Conservation (phyloP, 805 yeast species). For the Zygosaccharomyces kombuchaensis region DNA sequence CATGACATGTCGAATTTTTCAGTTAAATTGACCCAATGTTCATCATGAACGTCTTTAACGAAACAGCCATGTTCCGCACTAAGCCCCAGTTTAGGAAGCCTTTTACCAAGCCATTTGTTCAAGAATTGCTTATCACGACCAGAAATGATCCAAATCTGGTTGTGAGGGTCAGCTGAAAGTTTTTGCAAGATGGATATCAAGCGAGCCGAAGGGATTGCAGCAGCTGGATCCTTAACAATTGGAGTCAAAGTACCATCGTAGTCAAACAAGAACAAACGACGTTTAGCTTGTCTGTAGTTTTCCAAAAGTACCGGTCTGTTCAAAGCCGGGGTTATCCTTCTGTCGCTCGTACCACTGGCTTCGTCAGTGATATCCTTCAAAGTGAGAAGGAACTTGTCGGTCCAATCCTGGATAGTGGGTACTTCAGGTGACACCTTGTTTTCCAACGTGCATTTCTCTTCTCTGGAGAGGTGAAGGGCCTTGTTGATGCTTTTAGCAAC, state of each 20-base stretch:
- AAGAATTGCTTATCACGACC: constrained; percentile 92
- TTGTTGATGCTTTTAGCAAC: constrained; percentile 80
- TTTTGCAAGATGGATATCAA: constrained; percentile 54
- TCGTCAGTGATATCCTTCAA: constrained; percentile 41
- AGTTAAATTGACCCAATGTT: constrained; percentile 79
- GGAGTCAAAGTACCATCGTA: constrained; percentile 98
- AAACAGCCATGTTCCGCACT: constrained; percentile 99
- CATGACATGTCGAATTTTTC: constrained; percentile 86
- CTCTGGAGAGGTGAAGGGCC: constrained; percentile 52
- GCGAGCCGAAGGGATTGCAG: constrained; percentile 87
- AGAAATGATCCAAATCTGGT: constrained; percentile 90
- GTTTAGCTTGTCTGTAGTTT: constrained; percentile 54
- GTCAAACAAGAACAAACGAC: constrained; percentile 83
- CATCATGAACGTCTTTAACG: constrained; percentile 63
- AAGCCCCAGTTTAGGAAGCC: constrained; percentile 61
- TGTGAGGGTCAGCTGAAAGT: constrained; percentile 68
- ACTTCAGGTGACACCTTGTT: constrained; percentile 58
- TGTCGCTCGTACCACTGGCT: constrained; percentile 12
- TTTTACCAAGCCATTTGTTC: constrained; percentile 79
- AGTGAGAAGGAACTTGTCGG: constrained; percentile 53
- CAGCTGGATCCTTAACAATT: constrained; percentile 95
- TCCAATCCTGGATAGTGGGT: constrained; percentile 78
- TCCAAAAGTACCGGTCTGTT: constrained; percentile 62
- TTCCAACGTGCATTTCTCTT: constrained; percentile 45
- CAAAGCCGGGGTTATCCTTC: constrained; percentile 72